Conservation (phyloP, 225 moss, liverwort and hornwort species). For the Bryoerythrophyllum caledonicum region DNA sequence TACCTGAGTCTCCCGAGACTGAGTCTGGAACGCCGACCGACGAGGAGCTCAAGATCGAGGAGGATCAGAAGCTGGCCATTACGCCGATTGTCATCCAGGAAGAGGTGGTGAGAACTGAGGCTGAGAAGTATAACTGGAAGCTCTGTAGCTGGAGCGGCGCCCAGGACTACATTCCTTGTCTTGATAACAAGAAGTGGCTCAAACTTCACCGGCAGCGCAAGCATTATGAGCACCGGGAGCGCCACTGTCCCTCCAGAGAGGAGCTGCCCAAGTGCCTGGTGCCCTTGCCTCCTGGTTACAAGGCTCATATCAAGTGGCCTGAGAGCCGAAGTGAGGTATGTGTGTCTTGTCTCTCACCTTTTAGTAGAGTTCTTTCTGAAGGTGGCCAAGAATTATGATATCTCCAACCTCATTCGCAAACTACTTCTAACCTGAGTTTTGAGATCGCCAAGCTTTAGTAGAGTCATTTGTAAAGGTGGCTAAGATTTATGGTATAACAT, state of each 20-base stretch:
- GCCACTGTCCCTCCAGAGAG: slow-evolving; percentile 41
- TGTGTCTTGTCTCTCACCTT: not conserved
- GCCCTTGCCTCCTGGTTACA: slow-evolving; percentile 56
- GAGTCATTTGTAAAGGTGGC: too few relatives aligned
- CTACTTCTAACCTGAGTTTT: too few relatives aligned
- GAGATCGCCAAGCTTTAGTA: too few relatives aligned
- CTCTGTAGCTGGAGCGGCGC: slow-evolving; percentile 40
- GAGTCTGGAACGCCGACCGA: slow-evolving; percentile 24
- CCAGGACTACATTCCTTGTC: slow-evolving; percentile 60
- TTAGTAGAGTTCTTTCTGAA: too few relatives aligned
- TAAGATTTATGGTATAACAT: too few relatives aligned
- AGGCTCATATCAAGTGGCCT: slow-evolving; percentile 53
- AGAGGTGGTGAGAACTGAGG: slow-evolving; percentile 10
- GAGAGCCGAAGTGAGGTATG: slow-evolving; percentile 47
- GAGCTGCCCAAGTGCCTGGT: slow-evolving; percentile 64
- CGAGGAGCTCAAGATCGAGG: slow-evolving; percentile 44
- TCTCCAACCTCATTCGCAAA: not conserved
- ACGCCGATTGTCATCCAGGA: slow-evolving; percentile 39
- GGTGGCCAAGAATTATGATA: not conserved
- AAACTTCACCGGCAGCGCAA: slow-evolving; percentile 35
- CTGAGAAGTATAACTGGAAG: slow-evolving; percentile 52
- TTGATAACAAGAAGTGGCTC: slow-evolving; percentile 60
- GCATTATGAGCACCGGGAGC: slow-evolving; percentile 60
- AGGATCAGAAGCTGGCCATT: slow-evolving; percentile 31
- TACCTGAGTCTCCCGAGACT: slow-evolving; percentile 27